Percentiles rank a stretch among this genome's conserved stretches.
These are phyloP conservation scores for Myriosclerotinia scirpicola DNA, from an alignment of 2,329 filamentous ascomycete species.

Conservation along the genomic window DNA sequence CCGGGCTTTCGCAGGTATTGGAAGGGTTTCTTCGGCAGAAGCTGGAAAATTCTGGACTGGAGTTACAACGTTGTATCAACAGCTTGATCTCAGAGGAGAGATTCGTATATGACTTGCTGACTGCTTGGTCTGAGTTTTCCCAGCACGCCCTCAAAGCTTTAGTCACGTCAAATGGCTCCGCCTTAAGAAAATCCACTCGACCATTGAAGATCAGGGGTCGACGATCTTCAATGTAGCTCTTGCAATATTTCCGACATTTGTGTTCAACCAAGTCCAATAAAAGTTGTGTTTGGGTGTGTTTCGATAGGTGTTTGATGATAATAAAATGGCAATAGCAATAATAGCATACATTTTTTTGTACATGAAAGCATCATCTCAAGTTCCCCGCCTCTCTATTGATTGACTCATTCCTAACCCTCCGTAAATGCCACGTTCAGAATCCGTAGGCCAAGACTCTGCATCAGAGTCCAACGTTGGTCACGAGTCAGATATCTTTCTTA, in stretches of 20 bases:
- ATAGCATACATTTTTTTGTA: neutral
- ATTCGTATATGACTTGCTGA: constrained; percentile 20
- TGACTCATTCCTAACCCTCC: neutral
- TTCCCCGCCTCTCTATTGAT: neutral
- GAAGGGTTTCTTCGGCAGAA: constrained; percentile 4
- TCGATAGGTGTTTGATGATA: neutral
- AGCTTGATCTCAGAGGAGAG: constrained; percentile 21
- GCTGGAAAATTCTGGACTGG: neutral
- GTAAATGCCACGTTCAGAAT: neutral
- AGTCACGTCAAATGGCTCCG: neutral
- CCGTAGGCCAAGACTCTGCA: neutral
- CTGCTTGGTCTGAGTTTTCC: constrained; percentile 22
- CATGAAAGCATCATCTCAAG: neutral
- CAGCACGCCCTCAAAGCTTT: constrained; percentile 19
- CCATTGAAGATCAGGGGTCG: constrained; percentile 11
- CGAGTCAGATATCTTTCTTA: neutral
- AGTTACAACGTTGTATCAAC: constrained; percentile 19
- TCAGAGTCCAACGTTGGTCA: neutral
- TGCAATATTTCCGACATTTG: neutral
- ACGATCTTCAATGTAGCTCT: constrained; percentile 20
- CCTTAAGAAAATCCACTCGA: neutral
- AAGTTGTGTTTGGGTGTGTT: neutral
- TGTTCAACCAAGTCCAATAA: neutral
- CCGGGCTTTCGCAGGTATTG: constrained; percentile 10
- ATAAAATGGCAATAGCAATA: neutral